Conservation (phyloP, 306 rosid species). For the Cucumis melo region DNA sequence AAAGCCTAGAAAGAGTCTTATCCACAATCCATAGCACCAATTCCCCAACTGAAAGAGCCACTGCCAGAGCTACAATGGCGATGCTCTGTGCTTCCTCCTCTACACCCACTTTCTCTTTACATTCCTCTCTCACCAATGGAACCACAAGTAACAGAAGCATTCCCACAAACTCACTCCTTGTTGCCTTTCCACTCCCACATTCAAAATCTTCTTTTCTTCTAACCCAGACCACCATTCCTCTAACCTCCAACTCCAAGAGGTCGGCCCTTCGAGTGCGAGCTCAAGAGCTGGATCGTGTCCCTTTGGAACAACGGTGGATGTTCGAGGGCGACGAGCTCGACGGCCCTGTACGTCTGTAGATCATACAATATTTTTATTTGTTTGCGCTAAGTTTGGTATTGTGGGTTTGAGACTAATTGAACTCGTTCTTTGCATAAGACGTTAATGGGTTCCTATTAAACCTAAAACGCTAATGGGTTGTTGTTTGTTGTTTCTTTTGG, state of each 20-base stretch:
- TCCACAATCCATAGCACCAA: neutral
- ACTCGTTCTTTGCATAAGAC: neutral
- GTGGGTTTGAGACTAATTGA: neutral
- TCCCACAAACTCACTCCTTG: neutral
- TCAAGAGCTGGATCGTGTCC: slow-evolving; percentile 29
- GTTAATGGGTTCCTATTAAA: neutral
- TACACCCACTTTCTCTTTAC: neutral
- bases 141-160: neutral
- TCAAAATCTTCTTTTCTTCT: slow-evolving; percentile 1
- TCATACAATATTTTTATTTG: neutral
- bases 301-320: slow-evolving; percentile 53
- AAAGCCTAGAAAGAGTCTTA: neutral
- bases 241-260: neutral
- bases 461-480: neutral
- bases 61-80: slow-evolving; percentile 2
- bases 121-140: neutral
- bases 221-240: neutral
- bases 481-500: neutral
- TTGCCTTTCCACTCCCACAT: neutral
- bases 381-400: neutral
- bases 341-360: slow-evolving; percentile 52
- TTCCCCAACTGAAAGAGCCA: neutral
- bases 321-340: slow-evolving; percentile 58
- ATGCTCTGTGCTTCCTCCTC: slow-evolving; percentile 12
- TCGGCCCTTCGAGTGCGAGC: slow-evolving; percentile 25